phyloP scores from a whole-genome alignment of 352 stramenopile genomes.

The Phytopythium helicoides region DNA sequence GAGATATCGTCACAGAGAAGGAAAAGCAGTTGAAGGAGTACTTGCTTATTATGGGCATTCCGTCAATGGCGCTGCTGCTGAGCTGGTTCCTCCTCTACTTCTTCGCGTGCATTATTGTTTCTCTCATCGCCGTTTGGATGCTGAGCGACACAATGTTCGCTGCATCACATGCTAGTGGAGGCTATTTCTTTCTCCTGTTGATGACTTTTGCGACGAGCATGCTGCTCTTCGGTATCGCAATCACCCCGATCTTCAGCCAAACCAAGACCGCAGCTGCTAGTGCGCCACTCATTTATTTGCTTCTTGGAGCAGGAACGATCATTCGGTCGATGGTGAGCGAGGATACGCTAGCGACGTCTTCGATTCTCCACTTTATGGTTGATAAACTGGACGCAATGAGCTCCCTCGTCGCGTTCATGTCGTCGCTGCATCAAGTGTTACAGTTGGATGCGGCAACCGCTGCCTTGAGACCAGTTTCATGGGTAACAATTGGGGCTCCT shows the following conservation, averaged over 20 bases:
- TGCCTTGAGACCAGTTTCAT: conserved; percentile 38
- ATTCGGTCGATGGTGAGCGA: conserved; percentile 49
- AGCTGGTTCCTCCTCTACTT: conserved; percentile 85
- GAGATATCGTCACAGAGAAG: conserved; percentile 88
- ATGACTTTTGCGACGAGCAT: conserved; percentile 61
- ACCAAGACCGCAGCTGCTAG: conserved; percentile 64
- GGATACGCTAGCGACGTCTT: conserved; percentile 41
- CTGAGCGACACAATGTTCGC: conserved; percentile 67
- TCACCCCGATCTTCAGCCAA: conserved; percentile 73
- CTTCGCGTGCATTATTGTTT: conserved; percentile 47
- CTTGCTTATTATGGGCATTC: conserved; percentile 87
- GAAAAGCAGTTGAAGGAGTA: conserved; percentile 89
- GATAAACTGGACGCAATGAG: conserved; percentile 49
- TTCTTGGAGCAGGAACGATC: conserved; percentile 50
- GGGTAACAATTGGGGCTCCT: conserved; percentile 38
- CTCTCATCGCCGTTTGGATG: conserved; percentile 48
- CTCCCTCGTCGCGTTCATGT: conserved; percentile 73
- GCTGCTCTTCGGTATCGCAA: conserved; percentile 62
- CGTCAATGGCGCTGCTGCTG: conserved; percentile 63
- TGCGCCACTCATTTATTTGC: conserved; percentile 65
- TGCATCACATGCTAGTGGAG: conserved; percentile 27
- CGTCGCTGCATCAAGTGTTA: conserved; percentile 46
- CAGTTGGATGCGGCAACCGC: conserved; percentile 42
- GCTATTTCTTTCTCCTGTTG: conserved; percentile 62
- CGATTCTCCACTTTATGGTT: conserved; percentile 24